Conservation (phyloP, 1,139 yeast genomes). For the Pichia sp. region DNA sequence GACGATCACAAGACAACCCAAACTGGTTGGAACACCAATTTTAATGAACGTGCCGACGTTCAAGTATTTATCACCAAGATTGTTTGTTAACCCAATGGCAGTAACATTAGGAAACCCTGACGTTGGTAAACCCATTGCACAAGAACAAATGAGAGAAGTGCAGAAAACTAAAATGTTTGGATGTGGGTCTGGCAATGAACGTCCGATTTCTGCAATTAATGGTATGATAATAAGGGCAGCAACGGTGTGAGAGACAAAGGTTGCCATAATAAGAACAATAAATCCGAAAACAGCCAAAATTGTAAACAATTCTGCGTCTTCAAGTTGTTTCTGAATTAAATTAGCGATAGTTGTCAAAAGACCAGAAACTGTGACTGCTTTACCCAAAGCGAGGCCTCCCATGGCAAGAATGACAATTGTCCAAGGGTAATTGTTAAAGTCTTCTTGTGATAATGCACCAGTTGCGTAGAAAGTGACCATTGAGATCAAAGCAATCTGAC, state of each 20-base stretch:
- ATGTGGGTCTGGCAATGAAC: slow-evolving; percentile 63
- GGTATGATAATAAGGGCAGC: slow-evolving; percentile 92
- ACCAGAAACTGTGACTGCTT: slow-evolving; percentile 87
- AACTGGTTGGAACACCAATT: slow-evolving; percentile 82
- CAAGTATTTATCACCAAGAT: slow-evolving; percentile 78
- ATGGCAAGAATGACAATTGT: slow-evolving; percentile 86
- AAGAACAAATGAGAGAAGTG: slow-evolving; percentile 78
- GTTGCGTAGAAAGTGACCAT: slow-evolving; percentile 82
- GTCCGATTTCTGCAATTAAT: slow-evolving; percentile 81
- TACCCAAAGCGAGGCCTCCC: slow-evolving; percentile 95
- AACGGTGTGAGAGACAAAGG: slow-evolving; percentile 92
- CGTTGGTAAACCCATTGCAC: slow-evolving; percentile 95
- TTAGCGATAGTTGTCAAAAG: slow-evolving; percentile 72
- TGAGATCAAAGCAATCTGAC: slow-evolving; percentile 82
- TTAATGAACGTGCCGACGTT: slow-evolving; percentile 79
- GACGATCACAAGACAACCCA: slow-evolving; percentile 63
- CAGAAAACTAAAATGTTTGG: slow-evolving; percentile 76
- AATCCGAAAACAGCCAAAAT: slow-evolving; percentile 73
- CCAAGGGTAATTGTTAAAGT: slow-evolving; percentile 92
- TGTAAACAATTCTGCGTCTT: slow-evolving; percentile 60
- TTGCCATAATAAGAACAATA: slow-evolving; percentile 76
- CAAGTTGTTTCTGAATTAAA: slow-evolving; percentile 57
- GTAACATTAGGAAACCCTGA: slow-evolving; percentile 97
- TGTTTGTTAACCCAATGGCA: slow-evolving; percentile 88
- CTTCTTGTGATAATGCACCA: slow-evolving; percentile 76